Conservation (phyloP, 2,329 filamentous ascomycete genomes). For the Stachybotrys echinatus region DNA sequence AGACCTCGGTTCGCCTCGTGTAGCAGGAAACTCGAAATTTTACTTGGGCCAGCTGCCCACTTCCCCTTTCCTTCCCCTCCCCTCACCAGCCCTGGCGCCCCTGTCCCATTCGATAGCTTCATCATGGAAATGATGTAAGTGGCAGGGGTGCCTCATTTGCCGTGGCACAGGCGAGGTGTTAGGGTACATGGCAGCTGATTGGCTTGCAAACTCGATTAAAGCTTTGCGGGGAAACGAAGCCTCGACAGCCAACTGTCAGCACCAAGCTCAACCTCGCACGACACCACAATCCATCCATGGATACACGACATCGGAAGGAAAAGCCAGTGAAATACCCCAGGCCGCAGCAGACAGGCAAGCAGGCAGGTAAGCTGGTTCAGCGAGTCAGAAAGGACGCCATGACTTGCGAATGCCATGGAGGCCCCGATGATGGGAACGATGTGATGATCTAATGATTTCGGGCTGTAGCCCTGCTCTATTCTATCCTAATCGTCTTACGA, state of each 20-base stretch:
- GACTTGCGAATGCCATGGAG: no score
- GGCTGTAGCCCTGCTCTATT: background rate
- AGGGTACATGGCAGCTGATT: background rate
- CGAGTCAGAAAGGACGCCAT: no score
- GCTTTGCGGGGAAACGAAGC: background rate
- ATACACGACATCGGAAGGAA: no score
- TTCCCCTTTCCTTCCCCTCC: background rate
- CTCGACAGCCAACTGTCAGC: background rate
- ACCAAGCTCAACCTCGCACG: no score
- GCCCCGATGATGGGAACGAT: no score
- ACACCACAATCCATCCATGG: no score
- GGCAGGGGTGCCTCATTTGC: background rate
- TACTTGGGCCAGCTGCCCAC: background rate
- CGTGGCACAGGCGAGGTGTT: background rate
- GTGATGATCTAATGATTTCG: background rate
- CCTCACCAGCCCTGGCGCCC: background rate
- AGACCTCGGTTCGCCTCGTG: no score
- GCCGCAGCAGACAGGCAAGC: no score
- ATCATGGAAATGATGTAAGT: background rate
- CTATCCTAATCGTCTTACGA: background rate
- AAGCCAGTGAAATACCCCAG: no score
- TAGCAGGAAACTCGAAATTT: no score
- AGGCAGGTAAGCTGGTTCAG: no score
- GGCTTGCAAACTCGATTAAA: background rate
- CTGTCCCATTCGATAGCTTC: background rate